phyloP scores from a whole-genome alignment of 257 asterid genomes.

The Voacanga thouarsii region DNA sequence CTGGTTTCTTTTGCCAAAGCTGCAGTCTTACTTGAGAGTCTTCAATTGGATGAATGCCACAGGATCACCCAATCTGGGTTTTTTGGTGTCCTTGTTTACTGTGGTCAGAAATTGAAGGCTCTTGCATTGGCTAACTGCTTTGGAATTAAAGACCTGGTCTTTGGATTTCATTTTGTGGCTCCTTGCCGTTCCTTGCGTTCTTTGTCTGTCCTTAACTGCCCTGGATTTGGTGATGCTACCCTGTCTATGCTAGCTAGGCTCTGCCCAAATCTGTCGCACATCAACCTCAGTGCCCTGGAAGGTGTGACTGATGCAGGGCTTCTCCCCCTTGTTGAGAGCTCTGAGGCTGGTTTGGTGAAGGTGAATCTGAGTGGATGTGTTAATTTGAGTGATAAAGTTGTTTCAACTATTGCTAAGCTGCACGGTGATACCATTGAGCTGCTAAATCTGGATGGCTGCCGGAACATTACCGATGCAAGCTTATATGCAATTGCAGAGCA shows the following conservation, averaged over 20 bases:
- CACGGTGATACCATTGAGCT: slow-evolving; percentile 66
- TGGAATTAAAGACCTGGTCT: slow-evolving; percentile 54
- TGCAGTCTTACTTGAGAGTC: slow-evolving; percentile 55
- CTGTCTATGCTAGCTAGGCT: slow-evolving; percentile 47
- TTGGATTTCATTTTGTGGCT: slow-evolving; percentile 33
- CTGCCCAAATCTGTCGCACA: slow-evolving; percentile 57
- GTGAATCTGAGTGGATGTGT: slow-evolving; percentile 67
- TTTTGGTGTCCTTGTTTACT: slow-evolving; percentile 55
- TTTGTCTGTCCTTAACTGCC: slow-evolving; percentile 64
- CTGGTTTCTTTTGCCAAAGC: slow-evolving; percentile 54
- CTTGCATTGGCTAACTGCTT: slow-evolving; percentile 61
- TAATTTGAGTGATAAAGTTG: slow-evolving; percentile 55
- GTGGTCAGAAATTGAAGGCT: slow-evolving; percentile 55
- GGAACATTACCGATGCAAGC: slow-evolving; percentile 51
- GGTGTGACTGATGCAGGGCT: slow-evolving; percentile 65
- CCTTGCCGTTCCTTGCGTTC: slow-evolving; percentile 53
- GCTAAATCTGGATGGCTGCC: slow-evolving; percentile 74
- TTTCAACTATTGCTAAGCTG: slow-evolving; percentile 45
- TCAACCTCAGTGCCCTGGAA: slow-evolving; percentile 52
- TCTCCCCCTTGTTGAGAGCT: slow-evolving; percentile 49
- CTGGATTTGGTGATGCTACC: slow-evolving; percentile 61
- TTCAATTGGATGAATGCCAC: slow-evolving; percentile 70
- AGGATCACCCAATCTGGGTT: slow-evolving; percentile 74
- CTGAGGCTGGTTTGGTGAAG: slow-evolving; percentile 60
- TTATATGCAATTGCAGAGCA: slow-evolving; percentile 49